Evolutionary conservation across 2,329 filamentous ascomycete species (phyloP), one percentile per base, ranked within the genome.

Genomic region (Colletotrichum sp.): DNA sequence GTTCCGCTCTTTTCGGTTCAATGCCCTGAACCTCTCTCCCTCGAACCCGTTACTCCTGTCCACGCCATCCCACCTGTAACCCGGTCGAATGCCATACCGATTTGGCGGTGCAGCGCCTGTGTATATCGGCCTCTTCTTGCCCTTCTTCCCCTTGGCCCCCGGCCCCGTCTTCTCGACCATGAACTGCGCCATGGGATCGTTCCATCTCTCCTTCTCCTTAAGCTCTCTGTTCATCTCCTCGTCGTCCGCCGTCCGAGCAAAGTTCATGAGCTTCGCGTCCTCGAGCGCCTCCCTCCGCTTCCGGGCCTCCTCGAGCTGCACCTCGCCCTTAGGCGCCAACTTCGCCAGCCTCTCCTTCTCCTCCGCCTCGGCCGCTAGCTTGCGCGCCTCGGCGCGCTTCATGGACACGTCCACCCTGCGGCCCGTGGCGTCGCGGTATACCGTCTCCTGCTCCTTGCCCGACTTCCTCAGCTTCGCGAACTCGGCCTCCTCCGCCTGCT

Each of bases 61-160:
- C 21, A 99, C 97, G 7, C 98, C 97, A 88, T 99, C 97, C 97
- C 97, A 99, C 78, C 95, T 89, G 87, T 98, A 95, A 0, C 97
- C 98, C 0, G 97, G 97, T 77, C 93, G 90, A 77, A 99, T 99
- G 2, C 95, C 95, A 86, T 99, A 99, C 24, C 97, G 90, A 88
- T 99, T 99, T 60, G 97, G 97, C 81, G 95, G 91, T 72, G 94
- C 95, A 0, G 93, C 90, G 0, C 96, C 97, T 76, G 92, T 87
- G 83, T 99, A 99, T 6, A 94, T 83, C 6, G 94, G 95, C 78
- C 90, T 92, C 72, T 79, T 85, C 71, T 81, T 83, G n/a, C 72
- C 80, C 64, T 77, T 79, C 63, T 81, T 79, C 4, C 80, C 80
- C 78, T 82, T 82, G 1, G 78, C 77, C 7, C 77, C 79, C 1